Evolutionary conservation across 306 rosid genomes (phyloP).

Genomic region (Cucumis melo): DNA sequence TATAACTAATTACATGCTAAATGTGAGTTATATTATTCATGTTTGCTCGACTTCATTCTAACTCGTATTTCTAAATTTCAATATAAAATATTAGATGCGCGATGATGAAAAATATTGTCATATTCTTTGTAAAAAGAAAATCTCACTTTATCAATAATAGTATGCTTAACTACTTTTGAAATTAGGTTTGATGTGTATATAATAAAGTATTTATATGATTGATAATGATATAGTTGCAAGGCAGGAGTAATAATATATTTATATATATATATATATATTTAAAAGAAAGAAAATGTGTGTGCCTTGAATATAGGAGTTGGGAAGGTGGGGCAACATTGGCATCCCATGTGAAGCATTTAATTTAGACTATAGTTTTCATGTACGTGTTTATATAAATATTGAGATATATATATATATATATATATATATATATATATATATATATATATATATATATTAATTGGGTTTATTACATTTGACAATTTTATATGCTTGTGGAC

Average conservation of each 20-base stretch:
- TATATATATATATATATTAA: background rate
- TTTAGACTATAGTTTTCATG: background rate
- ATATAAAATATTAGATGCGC: no score
- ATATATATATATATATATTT: no score
- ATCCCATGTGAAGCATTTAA: slow-evolving; percentile 12
- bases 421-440: background rate
- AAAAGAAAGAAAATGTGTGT: background rate
- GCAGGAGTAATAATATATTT: background rate
- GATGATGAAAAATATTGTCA: no score
- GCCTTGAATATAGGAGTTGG: slow-evolving; percentile 1
- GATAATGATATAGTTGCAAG: background rate
- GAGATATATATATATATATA: background rate
- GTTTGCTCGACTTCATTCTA: no score
- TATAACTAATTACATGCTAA: no score
- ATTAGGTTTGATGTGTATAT: background rate
- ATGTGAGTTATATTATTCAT: no score
- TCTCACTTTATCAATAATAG: no score
- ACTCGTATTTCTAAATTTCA: no score
- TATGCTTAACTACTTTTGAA: background rate
- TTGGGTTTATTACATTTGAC: background rate
- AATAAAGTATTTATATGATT: background rate
- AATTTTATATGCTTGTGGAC: background rate
- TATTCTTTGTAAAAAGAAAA: no score
- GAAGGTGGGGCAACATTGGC: slow-evolving; percentile 1
- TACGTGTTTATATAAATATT: background rate